Evolutionary conservation across 2,329 filamentous ascomycete genomes (phyloP), one percentile per base, ranked within the genome.

Genomic region (Apiospora pterosperma): DNA sequence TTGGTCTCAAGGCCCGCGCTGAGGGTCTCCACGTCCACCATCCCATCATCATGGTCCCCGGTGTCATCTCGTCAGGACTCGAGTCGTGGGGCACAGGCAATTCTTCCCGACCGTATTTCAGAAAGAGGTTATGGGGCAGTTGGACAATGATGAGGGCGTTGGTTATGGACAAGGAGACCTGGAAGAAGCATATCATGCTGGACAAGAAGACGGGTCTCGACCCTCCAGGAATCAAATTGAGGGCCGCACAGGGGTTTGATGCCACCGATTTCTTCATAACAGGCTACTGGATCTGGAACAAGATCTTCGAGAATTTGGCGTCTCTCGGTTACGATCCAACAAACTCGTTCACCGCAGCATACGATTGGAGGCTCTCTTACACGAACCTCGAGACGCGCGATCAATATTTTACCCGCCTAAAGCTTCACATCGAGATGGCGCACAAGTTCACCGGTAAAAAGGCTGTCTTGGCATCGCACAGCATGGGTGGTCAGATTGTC

Each of bases 91-190:
- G 95, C 4, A 98, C 96, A 0, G 89, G 91, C 61, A 92, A 94
- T 73, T 82, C 84, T 48, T 97, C 94, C 8, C 87, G 93, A 39
- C 91, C 90, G 65, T 99, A 98, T 78, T 99, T 99, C 77, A 86
- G 96, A 67, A 97, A 96, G 80, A 85, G 96, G 63, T 80, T 99
- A 61, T 99, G 96, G 96, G 96, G 96, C 5, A 97, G 93, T 70
- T 99, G 96, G 96, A 97, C 88, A 68, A 99, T 99, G 96, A 97
- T 99, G 93, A 87, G 91, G 61, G 95, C 96, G 0, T 80, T 99
- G 69, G 92, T 99, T 1, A 79, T 97, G 72, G 96, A 98, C 77
- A 97, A 98, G 78, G 90, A 96, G 34, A 85, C 87, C 38, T 99
- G 96, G 96, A 99, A 97, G 82, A 90, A 83, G 72, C 96, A 99